Percentiles rank a stretch among this genome's conserved stretches.
Conservation (phyloP, 75 land plant genomes). For the Picea sitchensis region DNA sequence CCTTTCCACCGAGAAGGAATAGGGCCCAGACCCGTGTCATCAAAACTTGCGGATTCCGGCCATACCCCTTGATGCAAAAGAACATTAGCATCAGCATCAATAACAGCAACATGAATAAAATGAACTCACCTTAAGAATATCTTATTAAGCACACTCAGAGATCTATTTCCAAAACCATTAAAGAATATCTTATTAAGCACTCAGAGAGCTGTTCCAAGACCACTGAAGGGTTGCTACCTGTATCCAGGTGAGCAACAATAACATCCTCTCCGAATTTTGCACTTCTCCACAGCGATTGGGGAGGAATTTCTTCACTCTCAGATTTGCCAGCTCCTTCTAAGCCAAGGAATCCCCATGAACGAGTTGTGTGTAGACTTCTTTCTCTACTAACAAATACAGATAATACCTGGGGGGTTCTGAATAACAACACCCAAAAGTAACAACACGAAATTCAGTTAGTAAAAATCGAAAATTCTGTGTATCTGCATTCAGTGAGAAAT, state of each 20-base stretch:
- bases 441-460: no score
- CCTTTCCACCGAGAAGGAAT: conserved; percentile 64
- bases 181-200: no score
- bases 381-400: no score
- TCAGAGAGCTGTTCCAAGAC: no score
- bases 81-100: conserved; percentile 28
- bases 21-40: conserved; percentile 40
- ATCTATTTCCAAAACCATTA: background rate
- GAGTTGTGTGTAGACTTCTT: no score
- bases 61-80: conserved; percentile 20
- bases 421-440: no score
- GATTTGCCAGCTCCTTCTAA: no score
- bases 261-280: no score
- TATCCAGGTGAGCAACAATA: background rate
- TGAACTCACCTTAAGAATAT: background rate
- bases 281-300: conserved; percentile 22
- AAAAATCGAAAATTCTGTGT: background rate
- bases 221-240: conserved; percentile 26
- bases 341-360: no score
- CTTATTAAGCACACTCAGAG: no score
- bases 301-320: background rate
- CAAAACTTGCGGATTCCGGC: conserved; percentile 35
- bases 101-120: conserved; percentile 15
- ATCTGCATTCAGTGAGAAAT: background rate
- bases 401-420: no score